A percentile compares a stretch with the other conserved stretches of the same genome.
These are phyloP conservation scores for Chlorella sp. DNA, from an alignment of 139 green algal genomes.

Conservation along the genomic window DNA sequence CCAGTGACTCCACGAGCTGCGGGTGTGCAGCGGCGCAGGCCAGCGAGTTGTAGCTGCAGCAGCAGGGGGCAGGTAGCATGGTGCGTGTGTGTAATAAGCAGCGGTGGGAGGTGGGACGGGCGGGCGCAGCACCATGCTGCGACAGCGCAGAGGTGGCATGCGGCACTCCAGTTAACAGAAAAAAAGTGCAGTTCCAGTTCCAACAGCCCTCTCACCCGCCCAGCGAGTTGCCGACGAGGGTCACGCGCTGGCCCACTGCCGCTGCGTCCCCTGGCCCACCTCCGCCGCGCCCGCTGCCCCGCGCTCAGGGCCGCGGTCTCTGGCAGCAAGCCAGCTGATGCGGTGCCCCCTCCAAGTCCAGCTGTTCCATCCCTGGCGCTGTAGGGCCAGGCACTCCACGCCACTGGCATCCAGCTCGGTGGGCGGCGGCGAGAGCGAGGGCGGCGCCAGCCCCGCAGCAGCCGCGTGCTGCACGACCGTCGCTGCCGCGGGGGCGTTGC, in stretches of 20 bases:
- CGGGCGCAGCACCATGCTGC: not conserved
- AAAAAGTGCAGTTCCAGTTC: no score
- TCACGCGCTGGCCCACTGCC: not conserved
- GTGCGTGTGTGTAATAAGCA: not conserved
- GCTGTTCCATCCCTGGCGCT: slow-evolving; percentile 59
- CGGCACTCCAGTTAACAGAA: no score
- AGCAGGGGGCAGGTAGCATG: not conserved
- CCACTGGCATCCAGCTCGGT: slow-evolving; percentile 5
- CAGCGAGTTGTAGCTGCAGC: not conserved
- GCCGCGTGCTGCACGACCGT: not conserved
- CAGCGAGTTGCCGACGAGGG: slow-evolving; percentile 67
- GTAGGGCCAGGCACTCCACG: slow-evolving; percentile 24
- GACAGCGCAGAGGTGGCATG: no score
- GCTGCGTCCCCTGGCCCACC: not conserved
- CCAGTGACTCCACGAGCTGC: not conserved
- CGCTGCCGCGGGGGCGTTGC: not conserved
- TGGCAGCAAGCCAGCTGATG: slow-evolving; percentile 54
- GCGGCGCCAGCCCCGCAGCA: not conserved
- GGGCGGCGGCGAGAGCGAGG: not conserved
- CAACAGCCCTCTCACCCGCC: no score
- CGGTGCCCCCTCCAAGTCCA: slow-evolving; percentile 66
- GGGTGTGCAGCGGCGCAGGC: slow-evolving; percentile 34
- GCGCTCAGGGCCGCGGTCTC: not conserved
- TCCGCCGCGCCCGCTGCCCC: not conserved
- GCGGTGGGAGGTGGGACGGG: not conserved